Evolutionary conservation across 305 asterid genomes (phyloP).

Genomic region (Andrographis paniculata): DNA sequence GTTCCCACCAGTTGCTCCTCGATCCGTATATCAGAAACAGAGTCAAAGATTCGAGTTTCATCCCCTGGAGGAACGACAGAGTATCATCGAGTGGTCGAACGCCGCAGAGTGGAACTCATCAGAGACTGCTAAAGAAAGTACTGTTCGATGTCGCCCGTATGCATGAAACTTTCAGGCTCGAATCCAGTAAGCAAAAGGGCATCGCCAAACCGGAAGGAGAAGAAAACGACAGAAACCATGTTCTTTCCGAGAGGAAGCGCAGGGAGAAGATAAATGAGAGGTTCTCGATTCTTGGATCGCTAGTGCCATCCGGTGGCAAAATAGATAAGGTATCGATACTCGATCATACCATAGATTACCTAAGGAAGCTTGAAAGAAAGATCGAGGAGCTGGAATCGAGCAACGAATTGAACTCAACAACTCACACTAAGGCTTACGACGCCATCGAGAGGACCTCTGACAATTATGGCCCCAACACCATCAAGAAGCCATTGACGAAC

Average conservation of each 20-base stretch:
- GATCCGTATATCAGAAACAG: conserved; percentile 51
- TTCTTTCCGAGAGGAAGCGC: conserved; percentile 66
- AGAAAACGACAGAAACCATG: conserved; percentile 49
- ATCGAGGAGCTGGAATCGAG: conserved; percentile 50
- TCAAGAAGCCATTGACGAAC: conserved; percentile 28
- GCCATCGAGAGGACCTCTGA: conserved; percentile 62
- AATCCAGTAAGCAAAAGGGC: conserved; percentile 29
- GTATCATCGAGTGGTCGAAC: background rate
- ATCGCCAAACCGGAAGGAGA: conserved; percentile 37
- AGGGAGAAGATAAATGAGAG: conserved; percentile 69
- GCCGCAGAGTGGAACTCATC: conserved; percentile 33
- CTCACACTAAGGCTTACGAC: conserved; percentile 34
- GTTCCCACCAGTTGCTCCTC: conserved; percentile 68
- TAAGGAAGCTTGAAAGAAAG: conserved; percentile 64
- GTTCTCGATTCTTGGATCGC: conserved; percentile 53
- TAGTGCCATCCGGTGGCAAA: conserved; percentile 82
- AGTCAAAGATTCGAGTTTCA: conserved; percentile 49
- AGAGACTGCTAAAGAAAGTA: conserved; percentile 57
- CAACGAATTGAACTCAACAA: conserved; percentile 37
- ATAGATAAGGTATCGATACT: conserved; percentile 85
- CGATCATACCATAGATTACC: conserved; percentile 70
- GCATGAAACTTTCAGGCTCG: conserved; percentile 35
- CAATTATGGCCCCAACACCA: conserved; percentile 38
- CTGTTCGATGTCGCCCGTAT: conserved; percentile 55
- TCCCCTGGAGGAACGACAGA: conserved; percentile 46